Percentiles rank a stretch among this genome's conserved stretches.
Conservation (phyloP, 371 early-diverging fungal genomes). For the Mortierella sp. region DNA sequence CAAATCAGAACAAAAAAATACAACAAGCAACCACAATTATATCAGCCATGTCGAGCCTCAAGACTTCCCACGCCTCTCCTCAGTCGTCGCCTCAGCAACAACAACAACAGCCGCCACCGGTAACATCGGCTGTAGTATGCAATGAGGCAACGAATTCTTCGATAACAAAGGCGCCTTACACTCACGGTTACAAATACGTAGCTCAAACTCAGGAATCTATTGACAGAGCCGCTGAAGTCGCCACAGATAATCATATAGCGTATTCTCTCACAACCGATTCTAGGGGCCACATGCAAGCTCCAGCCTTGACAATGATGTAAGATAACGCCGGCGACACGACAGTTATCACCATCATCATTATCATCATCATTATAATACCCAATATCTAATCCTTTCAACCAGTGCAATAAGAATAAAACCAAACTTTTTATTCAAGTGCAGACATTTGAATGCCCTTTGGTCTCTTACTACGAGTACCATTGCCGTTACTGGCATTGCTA, state of each 20-base stretch:
- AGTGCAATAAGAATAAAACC: not conserved
- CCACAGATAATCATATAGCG: not conserved
- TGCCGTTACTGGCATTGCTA: not conserved
- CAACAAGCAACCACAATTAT: too few relatives aligned
- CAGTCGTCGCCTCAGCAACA: not conserved
- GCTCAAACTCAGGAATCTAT: not conserved
- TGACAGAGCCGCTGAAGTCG: not conserved
- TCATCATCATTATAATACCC: not conserved
- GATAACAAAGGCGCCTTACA: not conserved
- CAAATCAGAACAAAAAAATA: too few relatives aligned
- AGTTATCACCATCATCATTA: not conserved
- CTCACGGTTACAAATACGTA: not conserved
- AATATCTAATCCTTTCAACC: not conserved
- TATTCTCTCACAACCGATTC: not conserved
- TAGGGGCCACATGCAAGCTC: not conserved
- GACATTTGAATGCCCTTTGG: not conserved
- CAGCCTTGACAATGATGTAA: not conserved
- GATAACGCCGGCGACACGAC: not conserved
- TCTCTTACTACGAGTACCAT: constrained; percentile 5
- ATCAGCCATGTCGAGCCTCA: not conserved
- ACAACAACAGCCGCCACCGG: too few relatives aligned
- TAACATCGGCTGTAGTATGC: too few relatives aligned
- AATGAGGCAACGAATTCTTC: too few relatives aligned
- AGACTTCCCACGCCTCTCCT: not conserved
- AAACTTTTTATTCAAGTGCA: not conserved